Evolutionary conservation across 2,329 filamentous ascomycete species (phyloP).

Genomic region (Didymellaceae sp.): DNA sequence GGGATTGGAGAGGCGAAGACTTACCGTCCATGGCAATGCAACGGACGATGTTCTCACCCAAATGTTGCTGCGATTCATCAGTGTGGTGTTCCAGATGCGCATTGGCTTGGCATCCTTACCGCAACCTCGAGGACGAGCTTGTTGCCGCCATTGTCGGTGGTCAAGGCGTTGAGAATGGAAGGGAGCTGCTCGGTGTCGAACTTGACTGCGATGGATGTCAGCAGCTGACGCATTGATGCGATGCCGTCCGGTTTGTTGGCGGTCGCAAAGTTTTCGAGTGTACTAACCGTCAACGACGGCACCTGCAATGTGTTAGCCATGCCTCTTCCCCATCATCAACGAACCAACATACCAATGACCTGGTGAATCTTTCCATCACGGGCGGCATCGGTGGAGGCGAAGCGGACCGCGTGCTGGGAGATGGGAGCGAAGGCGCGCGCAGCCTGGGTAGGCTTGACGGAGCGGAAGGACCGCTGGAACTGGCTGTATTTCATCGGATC

Average conservation of each 20-base stretch:
- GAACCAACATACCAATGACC: conserved; percentile 70
- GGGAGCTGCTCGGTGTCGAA: conserved; percentile 94
- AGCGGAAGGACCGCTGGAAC: conserved; percentile 46
- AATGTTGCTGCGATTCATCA: conserved; percentile 78
- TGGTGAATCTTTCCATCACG: conserved; percentile 71
- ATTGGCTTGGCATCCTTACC: conserved; percentile 64
- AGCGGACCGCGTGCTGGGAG: conserved; percentile 65
- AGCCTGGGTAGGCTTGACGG: conserved; percentile 55
- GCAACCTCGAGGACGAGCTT: conserved; percentile 97
- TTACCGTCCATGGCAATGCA: conserved; percentile 99
- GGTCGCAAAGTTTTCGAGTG: conserved; percentile 52
- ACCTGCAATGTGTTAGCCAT: conserved; percentile 38
- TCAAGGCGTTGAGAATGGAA: conserved; percentile 95
- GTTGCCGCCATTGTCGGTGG: conserved; percentile 87
- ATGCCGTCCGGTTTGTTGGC: conserved; percentile 35
- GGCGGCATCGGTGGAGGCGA: conserved; percentile 64
- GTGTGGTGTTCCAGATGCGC: conserved; percentile 30
- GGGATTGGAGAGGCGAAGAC: conserved; percentile 33
- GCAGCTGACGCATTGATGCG: conserved; percentile 34
- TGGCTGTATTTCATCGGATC: conserved; percentile 52
- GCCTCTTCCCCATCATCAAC: neutral
- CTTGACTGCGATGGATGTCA: conserved; percentile 73
- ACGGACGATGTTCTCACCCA: conserved; percentile 98
- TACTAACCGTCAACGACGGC: conserved; percentile 92
- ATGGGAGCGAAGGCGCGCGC: conserved; percentile 63